phyloP scores from a whole-genome alignment of 1,284 basidiomycete genomes.

The Ceratobasidium sp. region DNA sequence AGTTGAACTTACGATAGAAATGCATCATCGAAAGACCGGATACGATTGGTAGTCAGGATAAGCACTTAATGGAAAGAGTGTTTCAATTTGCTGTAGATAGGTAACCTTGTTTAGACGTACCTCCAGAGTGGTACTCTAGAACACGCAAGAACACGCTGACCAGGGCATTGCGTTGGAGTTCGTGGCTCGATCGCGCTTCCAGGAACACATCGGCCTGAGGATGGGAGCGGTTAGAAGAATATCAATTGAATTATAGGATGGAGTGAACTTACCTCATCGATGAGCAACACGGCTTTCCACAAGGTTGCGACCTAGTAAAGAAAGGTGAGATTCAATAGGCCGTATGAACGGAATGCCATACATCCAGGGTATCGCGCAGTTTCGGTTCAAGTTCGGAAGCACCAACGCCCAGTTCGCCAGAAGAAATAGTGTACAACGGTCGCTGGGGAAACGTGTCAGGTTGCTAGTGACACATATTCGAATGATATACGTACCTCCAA shows the following conservation, averaged over 20 bases:
- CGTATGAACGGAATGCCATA: constrained; percentile 6
- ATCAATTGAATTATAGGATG: too few species aligned
- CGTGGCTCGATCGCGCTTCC: constrained; percentile 39
- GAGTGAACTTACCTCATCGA: constrained; percentile 26
- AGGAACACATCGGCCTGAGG: constrained; percentile 40
- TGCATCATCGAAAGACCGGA: constrained; percentile 45
- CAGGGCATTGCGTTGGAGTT: constrained; percentile 45
- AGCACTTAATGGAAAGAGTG: constrained; percentile 36
- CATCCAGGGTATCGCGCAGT: constrained; percentile 30
- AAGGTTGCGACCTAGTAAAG: constrained; percentile 40
- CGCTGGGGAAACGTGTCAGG: constrained; percentile 32
- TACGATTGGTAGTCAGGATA: constrained; percentile 46
- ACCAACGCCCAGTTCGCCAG: constrained; percentile 42
- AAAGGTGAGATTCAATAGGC: constrained; percentile 8
- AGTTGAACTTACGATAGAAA: constrained; percentile 43
- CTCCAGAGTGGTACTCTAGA: constrained; percentile 44
- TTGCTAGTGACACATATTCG: constrained; percentile 14
- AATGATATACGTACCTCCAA: constrained; percentile 33
- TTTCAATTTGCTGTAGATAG: constrained; percentile 33
- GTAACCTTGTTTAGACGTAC: constrained; percentile 7
- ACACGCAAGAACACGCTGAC: constrained; percentile 45
- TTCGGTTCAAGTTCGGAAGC: constrained; percentile 28
- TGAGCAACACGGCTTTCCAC: constrained; percentile 39
- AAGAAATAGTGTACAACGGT: constrained; percentile 39
- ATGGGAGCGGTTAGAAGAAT: not conserved